Evolutionary conservation across 768 basidiomycete species (phyloP), one percentile per base, ranked within the genome.

Genomic region (Sarcomyxa edulis): DNA sequence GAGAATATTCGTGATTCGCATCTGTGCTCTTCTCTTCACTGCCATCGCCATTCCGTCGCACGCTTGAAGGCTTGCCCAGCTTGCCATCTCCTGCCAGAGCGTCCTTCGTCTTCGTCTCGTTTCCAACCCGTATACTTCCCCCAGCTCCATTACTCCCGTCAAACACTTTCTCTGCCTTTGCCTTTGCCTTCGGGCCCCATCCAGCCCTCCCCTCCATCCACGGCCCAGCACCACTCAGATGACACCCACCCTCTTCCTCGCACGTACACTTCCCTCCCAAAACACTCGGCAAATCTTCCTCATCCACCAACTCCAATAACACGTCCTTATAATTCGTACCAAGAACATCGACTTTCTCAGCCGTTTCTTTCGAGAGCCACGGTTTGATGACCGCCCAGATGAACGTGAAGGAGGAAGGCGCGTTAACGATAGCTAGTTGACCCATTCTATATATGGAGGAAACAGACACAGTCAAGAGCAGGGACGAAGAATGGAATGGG

Each of bases 361-460:
- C 70, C 0, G 85, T 86, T 52, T 84, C 84, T 51, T 80, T 80
- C 10, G 83, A 69, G 37, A 88, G 60, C 84, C 84, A 86, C 3
- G 74, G 80, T 51, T 74, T 81, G 19, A 88, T 68, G 36, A 74
- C 56, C 30, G 64, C 61, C 84, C 84, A 88, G 42, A 88, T 85
- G 19, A 73, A 68, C 2, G 84, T 74, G 58, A 88, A 87, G 3
- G 79, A 77, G 4, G 75, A 64, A 2, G 84, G 84, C 2, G 84
- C 82, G 44, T 87, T 88, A 37, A 86, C 65, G 44, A 88, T 74
- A 5, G 69, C 72, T 21, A 86, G 59, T 52, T 82, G 76, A 2
- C 82, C 82, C 83, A 86, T 83, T 3, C 84, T 86, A 44, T 15
- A 40, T 7, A 22, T 16, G 33, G 14, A 27, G 11, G 5, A 35